Evolutionary conservation across 1,284 basidiomycete genomes (phyloP).

Genomic region (Cerioporus squamosus): DNA sequence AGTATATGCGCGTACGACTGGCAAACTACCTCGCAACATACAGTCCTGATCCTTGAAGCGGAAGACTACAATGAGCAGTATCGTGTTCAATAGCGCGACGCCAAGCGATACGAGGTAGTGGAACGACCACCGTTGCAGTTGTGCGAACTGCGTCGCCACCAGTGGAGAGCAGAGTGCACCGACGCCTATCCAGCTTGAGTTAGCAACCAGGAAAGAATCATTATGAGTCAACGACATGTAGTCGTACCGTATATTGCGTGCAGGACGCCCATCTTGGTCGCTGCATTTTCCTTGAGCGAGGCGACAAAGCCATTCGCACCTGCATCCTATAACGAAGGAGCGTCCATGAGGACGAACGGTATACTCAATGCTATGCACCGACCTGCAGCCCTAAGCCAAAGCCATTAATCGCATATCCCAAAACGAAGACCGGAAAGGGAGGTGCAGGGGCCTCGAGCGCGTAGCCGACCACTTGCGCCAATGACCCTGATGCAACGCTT

Average conservation of each 20-base stretch:
- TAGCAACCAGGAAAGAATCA: neutral
- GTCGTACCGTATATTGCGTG: neutral
- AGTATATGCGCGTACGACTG: neutral
- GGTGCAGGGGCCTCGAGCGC: conserved; percentile 58
- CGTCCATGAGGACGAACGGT: neutral
- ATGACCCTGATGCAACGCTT: conserved; percentile 25
- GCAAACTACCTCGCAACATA: conserved; percentile 21
- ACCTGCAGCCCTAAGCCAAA: conserved; percentile 47
- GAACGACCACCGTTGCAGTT: conserved; percentile 57
- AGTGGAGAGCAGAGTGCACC: conserved; percentile 67
- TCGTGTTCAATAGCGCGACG: conserved; percentile 51
- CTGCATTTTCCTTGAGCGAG: conserved; percentile 46
- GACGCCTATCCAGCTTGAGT: conserved; percentile 42
- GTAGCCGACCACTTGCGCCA: conserved; percentile 53
- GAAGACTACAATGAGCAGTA: conserved; percentile 53
- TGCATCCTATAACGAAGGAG: conserved; percentile 43
- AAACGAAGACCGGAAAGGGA: conserved; percentile 69
- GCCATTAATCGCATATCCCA: conserved; percentile 64
- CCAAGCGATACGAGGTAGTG: conserved; percentile 68
- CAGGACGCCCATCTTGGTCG: conserved; percentile 61
- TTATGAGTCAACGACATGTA: neutral
- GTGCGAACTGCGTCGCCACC: conserved; percentile 65
- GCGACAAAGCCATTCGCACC: conserved; percentile 62
- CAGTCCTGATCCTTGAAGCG: conserved; percentile 59
- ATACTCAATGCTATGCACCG: neutral